Evolutionary conservation across 106 monocot species (phyloP).

Genomic region (Agapanthus africanus): DNA sequence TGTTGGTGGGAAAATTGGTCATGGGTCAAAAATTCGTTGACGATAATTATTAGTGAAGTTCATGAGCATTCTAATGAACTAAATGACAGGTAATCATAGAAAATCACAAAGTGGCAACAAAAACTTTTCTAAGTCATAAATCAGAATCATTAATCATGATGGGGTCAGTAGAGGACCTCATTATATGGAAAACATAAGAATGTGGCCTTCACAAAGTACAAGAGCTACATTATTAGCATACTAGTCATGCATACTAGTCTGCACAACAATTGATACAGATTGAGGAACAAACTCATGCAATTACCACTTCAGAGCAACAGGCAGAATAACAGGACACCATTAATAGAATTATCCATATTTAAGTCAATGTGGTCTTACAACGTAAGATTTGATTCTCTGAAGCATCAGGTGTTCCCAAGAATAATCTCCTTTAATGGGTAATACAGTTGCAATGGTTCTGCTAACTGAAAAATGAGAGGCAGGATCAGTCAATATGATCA

Average conservation of each 20-base stretch:
- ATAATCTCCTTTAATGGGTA: constrained; percentile 81
- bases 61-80: no score
- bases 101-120: neutral
- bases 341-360: neutral
- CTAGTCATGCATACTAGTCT: neutral
- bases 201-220: neutral
- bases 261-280: neutral
- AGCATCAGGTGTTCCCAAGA: constrained; percentile 83
- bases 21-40: no score
- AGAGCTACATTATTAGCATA: neutral
- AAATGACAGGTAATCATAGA: neutral
- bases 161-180: neutral
- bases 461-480: constrained; percentile 39
- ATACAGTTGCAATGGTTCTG: constrained; percentile 29
- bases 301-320: neutral
- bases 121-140: no score
- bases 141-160: no score
- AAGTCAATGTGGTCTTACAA: constrained; percentile 50
- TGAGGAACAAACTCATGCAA: neutral
- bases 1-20: no score
- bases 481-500: constrained; percentile 81
- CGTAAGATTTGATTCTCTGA: constrained; percentile 87
- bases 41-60: no score
- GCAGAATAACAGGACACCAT: neutral
- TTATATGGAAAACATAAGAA: neutral